Base-by-base conservation (phyloP, 2,329 filamentous ascomycete species). In the Alternaria postmessia region DNA sequence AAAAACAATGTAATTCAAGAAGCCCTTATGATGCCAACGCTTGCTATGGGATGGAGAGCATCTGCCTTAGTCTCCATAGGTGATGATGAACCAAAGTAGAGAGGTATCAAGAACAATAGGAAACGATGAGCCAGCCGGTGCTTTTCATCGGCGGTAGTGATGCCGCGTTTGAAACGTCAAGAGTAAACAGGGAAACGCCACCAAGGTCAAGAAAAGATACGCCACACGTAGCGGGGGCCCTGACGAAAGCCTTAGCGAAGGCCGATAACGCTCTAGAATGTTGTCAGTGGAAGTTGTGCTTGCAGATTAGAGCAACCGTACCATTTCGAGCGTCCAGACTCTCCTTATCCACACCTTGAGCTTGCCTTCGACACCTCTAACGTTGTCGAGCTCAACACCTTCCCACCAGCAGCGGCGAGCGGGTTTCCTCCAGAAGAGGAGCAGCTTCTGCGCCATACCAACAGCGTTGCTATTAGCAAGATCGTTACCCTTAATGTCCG, bases 321-420 rank as follows among this genome's bases (percentile, higher is more conserved):
- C 88, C 88, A 99, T 99, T 84, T 99, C 95, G 60, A 99, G 85
- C 61, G 95, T 99, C 95, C 95, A 99, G 61, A 99, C 95, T 72
- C 95, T 88, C 75, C 95, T 87, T 77, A 99, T 98, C 95, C 95
- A 99, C 59, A 99, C 93, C 81, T 99, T 99, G 69, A 99, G 85
- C 77, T 90, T 92, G 53, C 94, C 94, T 52, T 96, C 88, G 7
- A 98, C 91, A 14, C 95, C 95, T 51, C 96, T 93, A 12, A 99
- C 91, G 66, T 92, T 86, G 18, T 95, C 88, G 44, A 99, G 84
- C 78, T 98, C 94, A 38, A 99, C 91, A 24, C 95, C 95, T 79
- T 99, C 95, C 95, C 95, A 99, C 95, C 95, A 99, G 84, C 95
- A 99, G 78, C 95, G 87, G 62, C 95, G 85, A 14, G 95, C 95